Base-by-base conservation (phyloP, 2,329 filamentous ascomycete species). In the Hymenoscyphus repandus region DNA sequence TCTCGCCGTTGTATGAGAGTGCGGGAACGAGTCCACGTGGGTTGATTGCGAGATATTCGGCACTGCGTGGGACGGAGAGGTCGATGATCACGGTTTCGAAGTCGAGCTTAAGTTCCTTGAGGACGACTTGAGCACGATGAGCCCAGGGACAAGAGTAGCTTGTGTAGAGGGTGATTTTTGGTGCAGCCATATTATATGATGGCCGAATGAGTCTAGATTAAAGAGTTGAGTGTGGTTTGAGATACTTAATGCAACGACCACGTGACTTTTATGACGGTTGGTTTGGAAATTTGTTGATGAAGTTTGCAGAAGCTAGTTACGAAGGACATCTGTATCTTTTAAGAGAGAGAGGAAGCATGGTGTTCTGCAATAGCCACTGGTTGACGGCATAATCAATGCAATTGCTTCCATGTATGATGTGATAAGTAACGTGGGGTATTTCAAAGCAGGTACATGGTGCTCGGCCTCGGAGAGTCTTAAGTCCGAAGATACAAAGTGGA, bases 21-120 rank as follows among this genome's bases (percentile, higher is more conserved):
- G 82, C 72, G 0, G 89, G 88, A 4, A 93, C 87, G 2, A 90
- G 79, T 12, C 89, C 89, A 50, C 87, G 82, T 58, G 88, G 87
- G 71, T 92, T 91, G 65, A 93, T 71, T 46, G 83, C 73, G 7
- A 93, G 77, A 65, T 92, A 93, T 74, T 84, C 88, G 32, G 42
- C 30, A 2, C 27, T 36, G 17, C 42, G 42, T 15, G 42, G 42
- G 5, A 33, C 17, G 10, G 27, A 18, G 42, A 45, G 42, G 17
- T 45, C 42, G 42, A 45, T 34, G 17, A 33, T 32, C 22, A 27
- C 30, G 5, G 42, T 45, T 33, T 33, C 15, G 31, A 45, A 45
- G n/a, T 27, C n/a, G 17, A 45, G 30, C 15, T 36, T 34, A 6
- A 45, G 42, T n/a, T 38, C 32, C 18, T 15, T 15, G 4, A 40